Conservation (phyloP, 257 asterid genomes). For the Capsicum rhomboideum region DNA sequence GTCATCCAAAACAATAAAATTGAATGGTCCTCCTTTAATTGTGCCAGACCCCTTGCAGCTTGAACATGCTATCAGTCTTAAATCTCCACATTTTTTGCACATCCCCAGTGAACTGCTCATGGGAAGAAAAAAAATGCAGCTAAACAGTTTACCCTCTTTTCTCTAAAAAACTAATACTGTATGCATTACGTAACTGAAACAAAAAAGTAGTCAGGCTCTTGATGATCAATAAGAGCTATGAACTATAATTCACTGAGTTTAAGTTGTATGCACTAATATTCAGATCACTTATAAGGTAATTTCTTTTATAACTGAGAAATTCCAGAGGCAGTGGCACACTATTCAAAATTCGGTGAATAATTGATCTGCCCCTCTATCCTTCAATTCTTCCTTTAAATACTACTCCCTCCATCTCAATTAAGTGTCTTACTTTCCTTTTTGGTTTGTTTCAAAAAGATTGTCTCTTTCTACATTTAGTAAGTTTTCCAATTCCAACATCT, state of each 20-base stretch:
- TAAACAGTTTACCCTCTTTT: neutral
- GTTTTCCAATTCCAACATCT: too few species aligned
- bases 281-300: neutral
- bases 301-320: neutral
- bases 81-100: conserved; percentile 87
- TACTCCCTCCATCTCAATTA: too few species aligned
- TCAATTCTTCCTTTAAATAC: too few species aligned
- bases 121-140: neutral
- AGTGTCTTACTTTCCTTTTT: too few species aligned
- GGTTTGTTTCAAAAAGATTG: too few species aligned
- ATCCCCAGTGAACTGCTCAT: conserved; percentile 61
- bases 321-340: neutral
- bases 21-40: conserved; percentile 43
- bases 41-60: conserved; percentile 72
- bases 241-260: neutral
- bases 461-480: too few species aligned
- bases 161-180: neutral
- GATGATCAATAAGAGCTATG: neutral
- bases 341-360: neutral
- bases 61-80: conserved; percentile 67
- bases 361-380: neutral
- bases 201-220: neutral
- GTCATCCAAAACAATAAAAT: conserved; percentile 24
- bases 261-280: neutral
- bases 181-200: neutral